Conservation (phyloP, 2,329 filamentous ascomycete species). For the Ceratocystis variospora region DNA sequence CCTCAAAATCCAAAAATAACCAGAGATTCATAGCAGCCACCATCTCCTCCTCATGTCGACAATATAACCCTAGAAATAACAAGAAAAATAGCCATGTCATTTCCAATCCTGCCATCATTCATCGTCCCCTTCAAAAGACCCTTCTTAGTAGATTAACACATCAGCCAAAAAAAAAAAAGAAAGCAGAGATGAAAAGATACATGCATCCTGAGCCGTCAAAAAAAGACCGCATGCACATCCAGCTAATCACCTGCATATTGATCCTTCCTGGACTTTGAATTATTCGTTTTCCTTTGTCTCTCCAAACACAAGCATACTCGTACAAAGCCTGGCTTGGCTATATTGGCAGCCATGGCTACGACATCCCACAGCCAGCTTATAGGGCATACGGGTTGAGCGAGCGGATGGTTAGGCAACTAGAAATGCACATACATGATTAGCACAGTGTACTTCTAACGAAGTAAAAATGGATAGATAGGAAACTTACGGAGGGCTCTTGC, state of each 20-base stretch:
- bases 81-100: background rate
- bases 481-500: conserved; percentile 98
- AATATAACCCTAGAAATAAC: conserved; percentile 1
- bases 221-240: background rate
- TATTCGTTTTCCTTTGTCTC: background rate
- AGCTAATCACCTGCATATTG: background rate
- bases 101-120: background rate
- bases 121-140: background rate
- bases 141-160: background rate
- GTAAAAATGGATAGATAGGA: background rate
- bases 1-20: background rate
- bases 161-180: background rate
- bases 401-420: conserved; percentile 67
- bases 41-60: background rate
- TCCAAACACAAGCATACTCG: conserved; percentile 11
- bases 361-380: conserved; percentile 24
- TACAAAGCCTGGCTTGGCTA: conserved; percentile 12
- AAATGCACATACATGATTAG: conserved; percentile 27
- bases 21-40: background rate
- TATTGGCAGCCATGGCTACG: background rate
- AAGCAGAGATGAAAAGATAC: background rate
- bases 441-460: conserved; percentile 12
- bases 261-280: background rate
- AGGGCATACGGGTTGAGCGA: conserved; percentile 67
- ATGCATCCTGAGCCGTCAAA: background rate